Conservation (phyloP, 257 asterid species). For the Nicotiana noctiflora region DNA sequence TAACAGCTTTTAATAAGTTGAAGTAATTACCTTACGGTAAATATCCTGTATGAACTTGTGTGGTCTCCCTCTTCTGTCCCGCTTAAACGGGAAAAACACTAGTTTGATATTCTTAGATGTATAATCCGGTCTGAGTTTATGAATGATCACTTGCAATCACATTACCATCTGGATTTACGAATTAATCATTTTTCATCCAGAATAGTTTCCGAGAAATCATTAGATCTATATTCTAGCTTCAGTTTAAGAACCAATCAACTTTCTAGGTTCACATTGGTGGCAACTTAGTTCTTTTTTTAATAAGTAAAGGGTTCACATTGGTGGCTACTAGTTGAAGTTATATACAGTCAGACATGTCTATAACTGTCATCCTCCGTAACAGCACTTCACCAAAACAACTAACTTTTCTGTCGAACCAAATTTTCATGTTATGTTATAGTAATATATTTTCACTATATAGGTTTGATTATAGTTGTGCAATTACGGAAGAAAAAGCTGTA, state of each 20-base stretch:
- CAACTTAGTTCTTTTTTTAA: neutral
- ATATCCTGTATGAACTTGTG: neutral
- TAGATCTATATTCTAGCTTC: neutral
- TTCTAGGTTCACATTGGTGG: neutral
- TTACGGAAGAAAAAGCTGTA: neutral
- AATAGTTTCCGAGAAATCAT: neutral
- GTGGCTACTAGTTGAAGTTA: neutral
- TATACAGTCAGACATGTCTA: neutral
- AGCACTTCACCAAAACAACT: too few species aligned
- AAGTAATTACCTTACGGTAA: neutral
- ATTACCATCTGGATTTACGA: neutral
- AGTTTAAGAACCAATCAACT: neutral
- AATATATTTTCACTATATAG: too few species aligned
- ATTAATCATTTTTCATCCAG: neutral
- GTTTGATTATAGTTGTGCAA: neutral
- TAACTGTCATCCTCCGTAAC: too few species aligned
- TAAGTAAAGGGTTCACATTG: neutral
- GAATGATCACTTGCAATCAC: neutral
- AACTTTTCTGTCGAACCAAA: too few species aligned
- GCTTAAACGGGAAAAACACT: neutral
- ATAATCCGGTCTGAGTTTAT: neutral
- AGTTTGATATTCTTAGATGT: neutral
- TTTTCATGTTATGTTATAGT: too few species aligned
- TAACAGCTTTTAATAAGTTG: neutral
- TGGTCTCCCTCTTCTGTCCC: neutral